Evolutionary conservation across 1,284 basidiomycete species (phyloP).

Genomic region (Irpex lacteus): DNA sequence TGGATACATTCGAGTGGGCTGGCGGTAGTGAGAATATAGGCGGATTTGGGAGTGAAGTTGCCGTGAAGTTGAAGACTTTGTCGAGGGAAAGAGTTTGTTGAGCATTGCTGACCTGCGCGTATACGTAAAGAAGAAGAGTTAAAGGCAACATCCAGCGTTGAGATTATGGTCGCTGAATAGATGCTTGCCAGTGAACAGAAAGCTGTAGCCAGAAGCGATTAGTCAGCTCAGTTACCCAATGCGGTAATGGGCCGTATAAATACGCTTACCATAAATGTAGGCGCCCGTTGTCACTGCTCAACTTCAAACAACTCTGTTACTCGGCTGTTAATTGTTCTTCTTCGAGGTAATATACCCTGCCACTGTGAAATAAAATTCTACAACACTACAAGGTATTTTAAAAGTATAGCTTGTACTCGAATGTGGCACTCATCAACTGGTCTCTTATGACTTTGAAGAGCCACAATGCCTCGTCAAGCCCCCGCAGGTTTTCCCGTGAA

Average conservation of each 20-base stretch:
- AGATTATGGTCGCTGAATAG: background rate
- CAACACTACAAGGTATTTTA: no score
- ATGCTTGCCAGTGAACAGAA: background rate
- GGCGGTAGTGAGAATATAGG: constrained; percentile 30
- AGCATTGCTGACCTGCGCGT: background rate
- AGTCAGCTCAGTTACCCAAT: no score
- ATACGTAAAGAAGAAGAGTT: background rate
- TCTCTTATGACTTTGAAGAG: no score
- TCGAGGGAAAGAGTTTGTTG: background rate
- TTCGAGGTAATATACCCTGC: no score
- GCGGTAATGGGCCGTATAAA: no score
- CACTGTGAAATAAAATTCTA: no score
- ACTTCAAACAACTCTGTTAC: no score
- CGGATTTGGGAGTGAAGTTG: background rate
- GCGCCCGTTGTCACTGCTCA: no score
- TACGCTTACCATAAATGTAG: no score
- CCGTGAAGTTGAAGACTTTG: background rate
- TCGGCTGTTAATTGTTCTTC: no score
- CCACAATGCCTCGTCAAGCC: background rate
- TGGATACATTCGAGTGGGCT: constrained; percentile 39
- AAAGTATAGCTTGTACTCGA: no score
- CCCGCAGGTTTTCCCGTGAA: background rate
- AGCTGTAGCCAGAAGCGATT: background rate
- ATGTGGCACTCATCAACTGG: no score
- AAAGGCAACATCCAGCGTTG: background rate